Evolutionary conservation across 768 basidiomycete genomes (phyloP), one percentile per base, ranked within the genome.

Genomic region (Tylopilus plumbeoviolaceoides): DNA sequence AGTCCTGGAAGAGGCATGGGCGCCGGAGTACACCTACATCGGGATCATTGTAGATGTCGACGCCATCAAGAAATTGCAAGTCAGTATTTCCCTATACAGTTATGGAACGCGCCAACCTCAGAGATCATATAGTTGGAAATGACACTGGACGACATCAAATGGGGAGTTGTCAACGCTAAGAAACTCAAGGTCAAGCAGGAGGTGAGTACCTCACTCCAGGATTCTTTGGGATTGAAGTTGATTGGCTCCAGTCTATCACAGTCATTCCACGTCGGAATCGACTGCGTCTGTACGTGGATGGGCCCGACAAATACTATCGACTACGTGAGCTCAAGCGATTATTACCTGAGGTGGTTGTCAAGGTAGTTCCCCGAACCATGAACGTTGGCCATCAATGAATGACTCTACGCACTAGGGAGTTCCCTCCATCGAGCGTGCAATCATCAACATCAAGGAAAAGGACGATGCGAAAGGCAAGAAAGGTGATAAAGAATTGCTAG

Each of bases 1-100:
- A 30, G 82, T 95, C 14, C 76, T 99, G 18, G 97, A 98, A 67
- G 95, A 98, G 71, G 91, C 93, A 30, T 98, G 94, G 93, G 90
- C 89, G 17, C 85, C 88, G 7, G 86, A 90, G 60, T 91, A 92
- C 61, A 92, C 91, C 2, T 98, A 94, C 57, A 85, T 98, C 44
- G 91, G 92, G 45, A 82, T 99, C 43, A 92, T 98, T 49, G 78
- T 98, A 28, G 97, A 99, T 68, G 79, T 78, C 56, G 84, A 91
- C 21, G 90, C 93, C 8, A 86, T 99, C 39, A 83, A 84, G 58
- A 89, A 91, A 61, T 80, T 98, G 15, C 93, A 97, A 75, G 91
- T 90, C 36, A 7, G 55, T 56, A 10, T 30, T 40, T 27, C 28
- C n/a, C 17, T 9, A 12, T 46, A 23, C 21, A 20, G 25, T 17